These are phyloP conservation scores for Hemileccinum rubropunctum DNA, from an alignment of 768 basidiomycete species.

Conservation along the genomic window DNA sequence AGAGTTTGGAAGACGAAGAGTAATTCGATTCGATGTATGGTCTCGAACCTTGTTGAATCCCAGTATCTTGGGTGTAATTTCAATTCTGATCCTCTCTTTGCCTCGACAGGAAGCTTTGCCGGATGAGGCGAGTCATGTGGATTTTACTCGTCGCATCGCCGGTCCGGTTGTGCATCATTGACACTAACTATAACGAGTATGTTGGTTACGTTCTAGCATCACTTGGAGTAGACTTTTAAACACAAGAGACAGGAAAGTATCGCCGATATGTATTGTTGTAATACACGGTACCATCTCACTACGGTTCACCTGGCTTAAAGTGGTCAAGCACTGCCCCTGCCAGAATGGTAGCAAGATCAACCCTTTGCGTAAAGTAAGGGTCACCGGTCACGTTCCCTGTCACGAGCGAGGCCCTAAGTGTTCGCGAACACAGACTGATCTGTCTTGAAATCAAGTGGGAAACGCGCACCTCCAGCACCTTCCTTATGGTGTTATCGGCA, in stretches of 20 bases:
- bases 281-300: neutral
- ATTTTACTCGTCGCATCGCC: slow-evolving; percentile 1
- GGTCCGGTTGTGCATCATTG: slow-evolving; percentile 7
- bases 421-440: slow-evolving; percentile 10
- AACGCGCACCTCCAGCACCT: slow-evolving; percentile 9
- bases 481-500: slow-evolving; percentile 22
- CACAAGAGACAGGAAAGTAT: slow-evolving; percentile 1
- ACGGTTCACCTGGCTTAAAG: neutral
- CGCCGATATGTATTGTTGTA: neutral
- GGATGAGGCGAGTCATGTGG: slow-evolving; percentile 13
- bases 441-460: slow-evolving; percentile 17
- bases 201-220: slow-evolving; percentile 5
- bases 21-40: slow-evolving; percentile 23
- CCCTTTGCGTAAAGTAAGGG: slow-evolving; percentile 10
- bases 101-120: slow-evolving; percentile 20
- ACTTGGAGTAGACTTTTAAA: slow-evolving; percentile 4
- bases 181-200: slow-evolving; percentile 4
- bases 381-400: slow-evolving; percentile 13
- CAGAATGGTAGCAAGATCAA: slow-evolving; percentile 17
- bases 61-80: slow-evolving; percentile 25
- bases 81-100: slow-evolving; percentile 14
- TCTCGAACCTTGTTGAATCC: slow-evolving; percentile 33
- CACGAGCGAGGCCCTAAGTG: slow-evolving; percentile 9
- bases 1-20: slow-evolving; percentile 31
- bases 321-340: slow-evolving; percentile 19